Percentiles rank a stretch among this genome's conserved stretches.
These are phyloP conservation scores for Suhomyces sp. DNA, from an alignment of 805 yeast genomes.

Conservation along the genomic window DNA sequence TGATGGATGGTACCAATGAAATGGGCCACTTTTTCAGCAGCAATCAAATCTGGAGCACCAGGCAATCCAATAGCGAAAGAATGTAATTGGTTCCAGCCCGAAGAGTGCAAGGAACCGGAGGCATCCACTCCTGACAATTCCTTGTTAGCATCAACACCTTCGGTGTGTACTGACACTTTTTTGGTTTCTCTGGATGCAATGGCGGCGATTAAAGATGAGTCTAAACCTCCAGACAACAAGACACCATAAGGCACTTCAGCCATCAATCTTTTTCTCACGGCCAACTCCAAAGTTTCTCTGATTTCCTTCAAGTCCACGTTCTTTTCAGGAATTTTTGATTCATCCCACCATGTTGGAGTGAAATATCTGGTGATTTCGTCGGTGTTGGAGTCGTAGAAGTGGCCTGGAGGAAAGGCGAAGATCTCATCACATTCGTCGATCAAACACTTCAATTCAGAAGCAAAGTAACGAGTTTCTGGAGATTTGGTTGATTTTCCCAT, in stretches of 20 bases:
- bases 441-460: constrained; percentile 92
- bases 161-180: constrained; percentile 55
- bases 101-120: constrained; percentile 73
- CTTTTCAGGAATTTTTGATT: constrained; percentile 64
- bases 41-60: constrained; percentile 95
- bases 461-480: constrained; percentile 83
- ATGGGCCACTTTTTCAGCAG: constrained; percentile 95
- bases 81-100: constrained; percentile 81
- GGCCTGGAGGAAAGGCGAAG: constrained; percentile 97
- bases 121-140: constrained; percentile 92
- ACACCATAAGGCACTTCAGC: constrained; percentile 99
- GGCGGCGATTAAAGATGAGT: constrained; percentile 92
- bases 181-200: constrained; percentile 96
- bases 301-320: constrained; percentile 71
- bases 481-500: constrained; percentile 76
- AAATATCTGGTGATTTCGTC: constrained; percentile 85
- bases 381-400: constrained; percentile 88
- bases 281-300: constrained; percentile 82
- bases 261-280: constrained; percentile 99
- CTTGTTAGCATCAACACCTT: constrained; percentile 60
- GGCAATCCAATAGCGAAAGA: constrained; percentile 97
- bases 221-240: constrained; percentile 94
- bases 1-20: constrained; percentile 96
- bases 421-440: constrained; percentile 93
- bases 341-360: constrained; percentile 95